A percentile compares a stretch with the other conserved stretches of the same genome.
Conservation (phyloP, 1,284 basidiomycete species). For the Microbotryomycetes sp. region DNA sequence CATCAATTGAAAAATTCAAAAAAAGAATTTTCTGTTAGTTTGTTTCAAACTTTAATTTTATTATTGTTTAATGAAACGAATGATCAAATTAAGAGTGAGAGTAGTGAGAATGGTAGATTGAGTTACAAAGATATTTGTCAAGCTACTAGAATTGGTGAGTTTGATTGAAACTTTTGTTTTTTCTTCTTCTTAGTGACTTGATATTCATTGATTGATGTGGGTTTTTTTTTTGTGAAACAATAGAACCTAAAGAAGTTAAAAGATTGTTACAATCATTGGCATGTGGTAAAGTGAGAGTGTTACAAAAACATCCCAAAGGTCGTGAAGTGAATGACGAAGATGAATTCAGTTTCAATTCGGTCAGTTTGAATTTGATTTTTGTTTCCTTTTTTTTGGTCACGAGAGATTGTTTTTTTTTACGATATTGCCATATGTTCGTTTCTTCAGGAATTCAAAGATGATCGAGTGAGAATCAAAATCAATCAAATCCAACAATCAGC, state of each 20-base stretch:
- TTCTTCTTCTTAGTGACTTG: not conserved
- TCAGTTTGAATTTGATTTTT: not conserved
- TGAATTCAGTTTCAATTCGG: constrained; percentile 67
- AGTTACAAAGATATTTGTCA: constrained; percentile 63
- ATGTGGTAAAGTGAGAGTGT: constrained; percentile 79
- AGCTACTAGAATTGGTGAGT: constrained; percentile 67
- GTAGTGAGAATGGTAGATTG: constrained; percentile 50
- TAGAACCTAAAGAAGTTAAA: constrained; percentile 63
- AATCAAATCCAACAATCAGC: constrained; percentile 94
- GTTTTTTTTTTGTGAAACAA: constrained; percentile 37
- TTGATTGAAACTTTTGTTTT: not conserved
- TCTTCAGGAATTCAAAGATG: constrained; percentile 63
- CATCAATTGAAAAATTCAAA: constrained; percentile 52
- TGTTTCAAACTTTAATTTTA: constrained; percentile 81
- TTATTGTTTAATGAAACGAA: constrained; percentile 74
- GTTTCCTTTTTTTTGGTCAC: not conserved
- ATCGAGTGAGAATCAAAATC: constrained; percentile 75
- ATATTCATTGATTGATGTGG: not conserved
- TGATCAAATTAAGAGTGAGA: not conserved
- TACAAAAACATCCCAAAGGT: constrained; percentile 71
- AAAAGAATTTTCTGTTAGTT: constrained; percentile 84
- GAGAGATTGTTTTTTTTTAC: not conserved
- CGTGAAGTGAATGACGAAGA: constrained; percentile 74
- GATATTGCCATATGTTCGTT: not conserved
- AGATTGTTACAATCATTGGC: constrained; percentile 87